phyloP scores from a whole-genome alignment of 176 grass and related monocot genomes.

The Canna indica region DNA sequence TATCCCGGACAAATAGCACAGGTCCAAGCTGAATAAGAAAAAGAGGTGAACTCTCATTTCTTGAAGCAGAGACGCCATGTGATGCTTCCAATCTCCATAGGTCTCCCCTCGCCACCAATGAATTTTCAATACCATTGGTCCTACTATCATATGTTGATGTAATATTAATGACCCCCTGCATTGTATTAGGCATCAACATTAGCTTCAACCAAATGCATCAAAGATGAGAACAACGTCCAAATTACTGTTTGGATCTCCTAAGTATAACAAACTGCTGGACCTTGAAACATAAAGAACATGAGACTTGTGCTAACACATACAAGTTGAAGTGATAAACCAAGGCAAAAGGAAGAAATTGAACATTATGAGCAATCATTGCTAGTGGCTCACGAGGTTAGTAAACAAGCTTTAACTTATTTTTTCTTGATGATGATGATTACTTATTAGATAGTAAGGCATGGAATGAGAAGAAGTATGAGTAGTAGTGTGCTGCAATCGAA shows the following conservation, averaged over 20 bases:
- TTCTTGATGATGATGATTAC: neutral
- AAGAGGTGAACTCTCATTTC: slow-evolving; percentile 9
- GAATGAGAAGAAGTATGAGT: neutral
- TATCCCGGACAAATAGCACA: slow-evolving; percentile 51
- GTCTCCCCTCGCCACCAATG: slow-evolving; percentile 46
- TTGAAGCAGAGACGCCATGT: slow-evolving; percentile 18
- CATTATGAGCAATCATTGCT: no score
- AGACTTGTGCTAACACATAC: neutral
- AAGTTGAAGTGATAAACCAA: neutral
- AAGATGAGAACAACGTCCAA: neutral
- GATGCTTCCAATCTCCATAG: slow-evolving; percentile 58
- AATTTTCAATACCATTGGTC: slow-evolving; percentile 54
- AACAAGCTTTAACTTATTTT: no score
- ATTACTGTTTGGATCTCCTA: neutral
- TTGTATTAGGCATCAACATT: neutral
- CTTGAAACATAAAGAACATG: neutral
- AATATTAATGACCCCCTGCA: slow-evolving; percentile 43
- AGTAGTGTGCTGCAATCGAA: neutral
- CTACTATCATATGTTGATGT: slow-evolving; percentile 45
- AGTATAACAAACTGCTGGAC: neutral
- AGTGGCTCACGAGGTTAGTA: no score
- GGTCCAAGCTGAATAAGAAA: slow-evolving; percentile 65
- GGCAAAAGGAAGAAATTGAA: neutral
- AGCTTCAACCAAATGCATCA: neutral
- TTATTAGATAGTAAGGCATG: neutral